Conservation (phyloP, 176 grass and related monocot genomes). For the Lolium multiflorum region DNA sequence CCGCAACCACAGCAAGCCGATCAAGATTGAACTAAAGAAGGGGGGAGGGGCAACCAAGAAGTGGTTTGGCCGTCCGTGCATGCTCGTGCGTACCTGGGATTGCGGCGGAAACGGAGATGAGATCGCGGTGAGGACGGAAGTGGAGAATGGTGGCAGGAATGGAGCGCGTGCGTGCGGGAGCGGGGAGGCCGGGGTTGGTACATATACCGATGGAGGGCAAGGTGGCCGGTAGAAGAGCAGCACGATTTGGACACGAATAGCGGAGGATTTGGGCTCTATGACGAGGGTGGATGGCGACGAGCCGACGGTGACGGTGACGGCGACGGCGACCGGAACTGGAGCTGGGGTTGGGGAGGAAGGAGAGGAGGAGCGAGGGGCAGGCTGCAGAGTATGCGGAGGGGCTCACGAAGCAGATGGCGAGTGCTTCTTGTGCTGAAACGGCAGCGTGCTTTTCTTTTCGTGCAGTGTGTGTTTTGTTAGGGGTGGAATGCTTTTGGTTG, state of each 20-base stretch:
- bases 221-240: neutral
- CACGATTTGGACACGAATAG: neutral
- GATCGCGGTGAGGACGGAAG: no score
- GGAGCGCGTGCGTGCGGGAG: neutral
- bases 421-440: neutral
- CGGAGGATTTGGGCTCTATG: no score
- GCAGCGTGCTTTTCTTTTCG: neutral
- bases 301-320: neutral
- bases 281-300: slow-evolving; percentile 31
- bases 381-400: neutral
- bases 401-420: neutral
- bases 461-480: neutral
- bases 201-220: neutral
- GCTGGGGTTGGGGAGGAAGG: no score
- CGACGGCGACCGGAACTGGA: no score
- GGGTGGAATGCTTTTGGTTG: neutral
- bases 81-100: neutral
- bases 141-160: neutral
- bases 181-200: neutral
- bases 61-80: no score
- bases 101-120: neutral
- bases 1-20: neutral
- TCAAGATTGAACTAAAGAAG: neutral
- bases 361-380: neutral
- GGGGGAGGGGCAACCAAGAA: no score